phyloP scores from a whole-genome alignment of 1,139 yeast genomes.

The Saccharomyces hybrid region DNA sequence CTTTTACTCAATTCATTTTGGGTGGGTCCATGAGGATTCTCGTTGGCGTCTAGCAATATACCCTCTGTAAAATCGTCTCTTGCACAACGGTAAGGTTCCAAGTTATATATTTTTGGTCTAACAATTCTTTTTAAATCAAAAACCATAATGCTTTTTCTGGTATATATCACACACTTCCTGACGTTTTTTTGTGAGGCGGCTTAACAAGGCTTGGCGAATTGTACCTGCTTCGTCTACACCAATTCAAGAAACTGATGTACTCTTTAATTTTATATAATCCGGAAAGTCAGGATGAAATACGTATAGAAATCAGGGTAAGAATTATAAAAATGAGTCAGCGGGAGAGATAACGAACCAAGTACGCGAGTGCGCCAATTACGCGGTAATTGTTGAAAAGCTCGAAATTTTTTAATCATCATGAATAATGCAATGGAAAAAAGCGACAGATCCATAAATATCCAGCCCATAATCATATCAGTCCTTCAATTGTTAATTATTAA shows the following conservation, averaged over 20 bases:
- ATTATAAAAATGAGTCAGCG: not conserved
- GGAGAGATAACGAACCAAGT: not conserved
- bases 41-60: slow-evolving; percentile 86
- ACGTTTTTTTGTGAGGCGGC: not conserved
- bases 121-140: slow-evolving; percentile 39
- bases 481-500: not conserved
- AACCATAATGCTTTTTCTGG: slow-evolving; percentile 9
- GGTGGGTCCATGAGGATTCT: slow-evolving; percentile 90
- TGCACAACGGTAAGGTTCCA: slow-evolving; percentile 93
- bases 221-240: not conserved
- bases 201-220: not conserved
- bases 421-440: not conserved
- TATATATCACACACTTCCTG: not conserved
- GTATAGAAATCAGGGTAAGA: not conserved
- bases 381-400: not conserved
- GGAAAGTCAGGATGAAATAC: not conserved
- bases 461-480: not conserved
- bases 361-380: not conserved
- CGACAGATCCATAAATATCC: not conserved
- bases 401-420: not conserved
- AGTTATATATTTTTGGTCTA: slow-evolving; percentile 72
- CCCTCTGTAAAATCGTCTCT: slow-evolving; percentile 89
- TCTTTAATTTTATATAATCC: not conserved
- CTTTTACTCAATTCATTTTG: slow-evolving; percentile 38
- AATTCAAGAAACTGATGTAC: not conserved